phyloP scores from a whole-genome alignment of 306 rosid species.

The Crotalaria pallida region DNA sequence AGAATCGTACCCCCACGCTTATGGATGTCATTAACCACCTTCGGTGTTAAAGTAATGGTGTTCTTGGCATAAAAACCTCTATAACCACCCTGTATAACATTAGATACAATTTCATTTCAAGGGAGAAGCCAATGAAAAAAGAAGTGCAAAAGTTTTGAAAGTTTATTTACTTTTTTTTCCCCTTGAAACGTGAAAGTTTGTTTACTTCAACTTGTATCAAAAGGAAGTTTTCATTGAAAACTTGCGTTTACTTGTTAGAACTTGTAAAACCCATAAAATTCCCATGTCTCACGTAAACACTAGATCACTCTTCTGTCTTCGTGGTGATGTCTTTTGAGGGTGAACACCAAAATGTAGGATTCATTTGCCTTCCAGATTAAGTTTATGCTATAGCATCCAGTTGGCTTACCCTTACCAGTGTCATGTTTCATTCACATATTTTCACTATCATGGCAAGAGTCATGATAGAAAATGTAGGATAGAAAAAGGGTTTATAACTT shows the following conservation, averaged over 20 bases:
- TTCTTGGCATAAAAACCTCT: constrained; percentile 85
- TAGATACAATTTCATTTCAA: not conserved
- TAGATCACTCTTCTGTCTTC: not conserved
- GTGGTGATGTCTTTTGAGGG: not conserved
- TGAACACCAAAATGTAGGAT: not conserved
- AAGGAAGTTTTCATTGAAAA: not conserved
- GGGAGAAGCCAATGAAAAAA: constrained; percentile 12
- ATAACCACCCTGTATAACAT: constrained; percentile 75
- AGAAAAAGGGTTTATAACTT: not conserved
- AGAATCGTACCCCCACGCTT: constrained; percentile 93
- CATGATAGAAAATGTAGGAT: too few species aligned
- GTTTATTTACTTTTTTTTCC: constrained; percentile 16
- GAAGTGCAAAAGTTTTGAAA: not conserved
- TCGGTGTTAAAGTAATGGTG: constrained; percentile 69
- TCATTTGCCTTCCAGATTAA: not conserved
- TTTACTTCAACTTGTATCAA: constrained; percentile 8
- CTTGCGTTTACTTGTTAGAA: not conserved
- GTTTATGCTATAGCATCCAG: not conserved
- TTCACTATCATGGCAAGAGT: not conserved
- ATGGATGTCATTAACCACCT: constrained; percentile 87
- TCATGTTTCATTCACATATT: constrained; percentile 10
- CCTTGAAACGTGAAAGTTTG: too few species aligned
- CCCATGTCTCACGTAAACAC: not conserved
- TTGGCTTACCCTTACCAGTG: not conserved
- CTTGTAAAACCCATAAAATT: not conserved